phyloP scores from a whole-genome alignment of 192 early-diverging fungal genomes.

The Coemansia sp. region DNA sequence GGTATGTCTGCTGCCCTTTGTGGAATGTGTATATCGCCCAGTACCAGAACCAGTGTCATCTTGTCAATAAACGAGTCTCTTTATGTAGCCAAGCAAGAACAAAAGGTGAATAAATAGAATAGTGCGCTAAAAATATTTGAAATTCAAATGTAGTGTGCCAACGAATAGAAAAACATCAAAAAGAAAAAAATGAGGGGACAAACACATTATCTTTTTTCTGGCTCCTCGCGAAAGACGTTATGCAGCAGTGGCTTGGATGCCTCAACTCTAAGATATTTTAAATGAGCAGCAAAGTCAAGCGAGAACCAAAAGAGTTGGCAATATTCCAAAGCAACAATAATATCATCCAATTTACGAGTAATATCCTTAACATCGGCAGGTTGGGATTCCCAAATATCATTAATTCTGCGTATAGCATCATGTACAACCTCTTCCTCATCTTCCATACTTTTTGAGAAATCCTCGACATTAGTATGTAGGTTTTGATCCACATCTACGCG shows the following conservation, averaged over 20 bases:
- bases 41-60: slow-evolving; percentile 71
- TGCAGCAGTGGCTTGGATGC: slow-evolving; percentile 28
- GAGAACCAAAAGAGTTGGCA: slow-evolving; percentile 49
- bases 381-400: slow-evolving; percentile 41
- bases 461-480: not conserved
- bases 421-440: slow-evolving; percentile 7
- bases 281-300: slow-evolving; percentile 48
- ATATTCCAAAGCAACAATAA: slow-evolving; percentile 43
- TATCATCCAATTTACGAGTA: slow-evolving; percentile 28
- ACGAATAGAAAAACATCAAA: slow-evolving; percentile 5
- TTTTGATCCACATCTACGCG: not conserved
- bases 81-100: not conserved
- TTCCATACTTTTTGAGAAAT: not conserved
- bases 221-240: slow-evolving; percentile 29
- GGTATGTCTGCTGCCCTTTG: slow-evolving; percentile 86
- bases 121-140: not conserved
- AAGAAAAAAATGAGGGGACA: not conserved
- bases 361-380: slow-evolving; percentile 8
- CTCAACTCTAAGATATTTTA: slow-evolving; percentile 31
- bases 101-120: not conserved
- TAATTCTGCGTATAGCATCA: slow-evolving; percentile 30
- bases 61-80: too few species aligned
- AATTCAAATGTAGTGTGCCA: not conserved
- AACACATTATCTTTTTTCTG: too few species aligned
- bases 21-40: slow-evolving; percentile 96